phyloP scores from a whole-genome alignment of 352 stramenopile genomes.

The Paralagenidium karlingii region DNA sequence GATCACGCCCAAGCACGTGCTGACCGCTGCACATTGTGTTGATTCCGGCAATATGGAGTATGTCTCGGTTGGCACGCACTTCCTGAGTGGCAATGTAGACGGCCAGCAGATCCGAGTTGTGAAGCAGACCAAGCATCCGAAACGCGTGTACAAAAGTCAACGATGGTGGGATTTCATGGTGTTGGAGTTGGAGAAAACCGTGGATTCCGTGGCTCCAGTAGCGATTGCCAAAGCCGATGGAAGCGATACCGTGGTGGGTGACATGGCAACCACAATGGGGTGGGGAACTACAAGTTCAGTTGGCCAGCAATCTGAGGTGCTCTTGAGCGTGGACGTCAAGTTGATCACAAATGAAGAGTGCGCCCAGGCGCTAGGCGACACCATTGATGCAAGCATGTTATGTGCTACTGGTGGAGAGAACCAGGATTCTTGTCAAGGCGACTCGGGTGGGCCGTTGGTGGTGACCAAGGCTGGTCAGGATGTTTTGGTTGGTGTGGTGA shows the following conservation, averaged over 20 bases:
- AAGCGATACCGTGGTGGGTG: slow-evolving; percentile 31
- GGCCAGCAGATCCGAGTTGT: slow-evolving; percentile 35
- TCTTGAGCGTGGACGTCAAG: slow-evolving; percentile 25
- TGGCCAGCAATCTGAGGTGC: slow-evolving; percentile 11
- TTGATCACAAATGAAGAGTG: slow-evolving; percentile 31
- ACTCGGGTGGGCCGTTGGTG: slow-evolving; percentile 32
- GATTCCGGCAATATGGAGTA: slow-evolving; percentile 24
- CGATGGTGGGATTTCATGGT: slow-evolving; percentile 47
- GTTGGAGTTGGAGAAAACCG: slow-evolving; percentile 21
- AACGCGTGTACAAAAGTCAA: slow-evolving; percentile 16
- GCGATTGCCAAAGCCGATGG: slow-evolving; percentile 15
- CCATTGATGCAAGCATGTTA: slow-evolving; percentile 30
- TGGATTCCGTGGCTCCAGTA: slow-evolving; percentile 22
- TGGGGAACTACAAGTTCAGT: slow-evolving; percentile 31
- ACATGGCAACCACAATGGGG: slow-evolving; percentile 34
- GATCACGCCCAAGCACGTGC: slow-evolving; percentile 14
- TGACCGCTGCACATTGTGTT: slow-evolving; percentile 19
- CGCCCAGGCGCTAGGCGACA: slow-evolving; percentile 12
- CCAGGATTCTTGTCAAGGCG: slow-evolving; percentile 48
- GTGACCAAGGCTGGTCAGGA: slow-evolving; percentile 10
- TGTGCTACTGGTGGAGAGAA: slow-evolving; percentile 29
- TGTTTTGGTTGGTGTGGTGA: slow-evolving; percentile 34
- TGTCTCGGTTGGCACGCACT: slow-evolving; percentile 38
- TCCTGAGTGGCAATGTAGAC: slow-evolving; percentile 20
- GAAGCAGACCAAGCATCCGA: slow-evolving; percentile 32